Evolutionary conservation across 208 protist genomes (phyloP).

Genomic region (Trypanosomatidae sp.): DNA sequence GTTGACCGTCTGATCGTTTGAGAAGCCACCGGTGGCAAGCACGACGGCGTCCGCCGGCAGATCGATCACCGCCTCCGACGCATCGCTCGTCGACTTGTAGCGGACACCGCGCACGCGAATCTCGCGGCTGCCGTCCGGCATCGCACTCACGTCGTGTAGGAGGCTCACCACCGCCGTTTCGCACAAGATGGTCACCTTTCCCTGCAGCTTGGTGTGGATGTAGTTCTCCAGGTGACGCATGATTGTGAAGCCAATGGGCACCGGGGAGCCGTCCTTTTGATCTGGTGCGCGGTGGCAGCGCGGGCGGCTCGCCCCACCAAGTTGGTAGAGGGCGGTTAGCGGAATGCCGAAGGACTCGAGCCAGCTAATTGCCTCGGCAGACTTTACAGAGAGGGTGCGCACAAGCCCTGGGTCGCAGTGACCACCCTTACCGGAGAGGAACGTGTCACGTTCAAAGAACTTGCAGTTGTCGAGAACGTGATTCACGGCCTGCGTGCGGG

Average conservation of each 20-base stretch:
- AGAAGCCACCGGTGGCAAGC: conserved; percentile 90
- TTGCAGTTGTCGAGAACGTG: conserved; percentile 63
- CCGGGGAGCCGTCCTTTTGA: conserved; percentile 70
- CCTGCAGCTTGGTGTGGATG: conserved; percentile 49
- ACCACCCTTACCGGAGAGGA: conserved; percentile 63
- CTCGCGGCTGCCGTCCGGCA: conserved; percentile 43
- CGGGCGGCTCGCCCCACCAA: conserved; percentile 88
- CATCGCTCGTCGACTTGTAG: conserved; percentile 33
- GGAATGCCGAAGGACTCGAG: conserved; percentile 78
- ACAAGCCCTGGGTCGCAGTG: conserved; percentile 80
- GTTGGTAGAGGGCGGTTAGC: conserved; percentile 86
- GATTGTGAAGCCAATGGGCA: conserved; percentile 91
- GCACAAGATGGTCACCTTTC: conserved; percentile 50
- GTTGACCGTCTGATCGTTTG: conserved; percentile 43
- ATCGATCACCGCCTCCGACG: conserved; percentile 25
- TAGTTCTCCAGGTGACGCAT: conserved; percentile 82
- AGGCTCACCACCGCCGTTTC: conserved; percentile 41
- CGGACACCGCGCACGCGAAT: conserved; percentile 54
- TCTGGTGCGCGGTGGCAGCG: conserved; percentile 88
- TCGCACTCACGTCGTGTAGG: conserved; percentile 26
- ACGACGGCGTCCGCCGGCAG: conserved; percentile 73
- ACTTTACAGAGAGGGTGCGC: conserved; percentile 75
- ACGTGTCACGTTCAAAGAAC: conserved; percentile 86
- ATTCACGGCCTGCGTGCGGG: conserved; percentile 77
- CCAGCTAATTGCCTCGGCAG: conserved; percentile 76